Evolutionary conservation across 106 monocot species (phyloP), one percentile per base, ranked within the genome.

Genomic region (Acanthochlamys bracteata): DNA sequence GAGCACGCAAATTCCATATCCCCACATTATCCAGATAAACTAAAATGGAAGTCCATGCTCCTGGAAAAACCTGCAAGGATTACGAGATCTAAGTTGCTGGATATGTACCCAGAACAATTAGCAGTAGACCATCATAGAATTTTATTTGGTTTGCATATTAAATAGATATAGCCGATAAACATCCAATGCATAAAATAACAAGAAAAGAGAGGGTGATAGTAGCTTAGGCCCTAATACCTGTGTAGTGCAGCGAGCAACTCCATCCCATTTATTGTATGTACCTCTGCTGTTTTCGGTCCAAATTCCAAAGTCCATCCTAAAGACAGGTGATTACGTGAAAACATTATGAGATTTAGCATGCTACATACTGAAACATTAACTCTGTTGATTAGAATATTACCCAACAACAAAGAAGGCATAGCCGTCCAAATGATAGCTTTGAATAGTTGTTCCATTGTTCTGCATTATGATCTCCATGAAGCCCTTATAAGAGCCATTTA

Each of bases 391-490:
- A 46, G 39, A 62, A 41, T 2, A 67, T 68, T 88, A 96, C 96
- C 96, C 96, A 13, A 91, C 96, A 68, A 96, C 96, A 85, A 96
- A 96, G 70, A 96, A 91, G n/a, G 96, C 90, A 83, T 96, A 91
- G 7, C 96, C 96, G 75, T 96, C 91, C 78, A 91, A 58, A 65
- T 96, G 96, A 69, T 91, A 96, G 71, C 78, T 91, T 64, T 91
- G 88, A 42, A 96, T 69, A 65, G 55, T 65, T 20, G 83, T 82
- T 24, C 61, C 88, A 71, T 96, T 96, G 72, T 96, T 96, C 78
- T 96, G 96, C 59, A 96, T 83, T 70, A 96, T 80, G 59, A 96
- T 88, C 71, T 96, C 96, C 59, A 73, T 83, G 60, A 96, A 96
- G 68, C 82, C 91, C 65, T 83, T 91, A 54, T 91, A 96, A 55